Conservation (phyloP, 805 yeast genomes). For the Metschnikowia gelsemii region DNA sequence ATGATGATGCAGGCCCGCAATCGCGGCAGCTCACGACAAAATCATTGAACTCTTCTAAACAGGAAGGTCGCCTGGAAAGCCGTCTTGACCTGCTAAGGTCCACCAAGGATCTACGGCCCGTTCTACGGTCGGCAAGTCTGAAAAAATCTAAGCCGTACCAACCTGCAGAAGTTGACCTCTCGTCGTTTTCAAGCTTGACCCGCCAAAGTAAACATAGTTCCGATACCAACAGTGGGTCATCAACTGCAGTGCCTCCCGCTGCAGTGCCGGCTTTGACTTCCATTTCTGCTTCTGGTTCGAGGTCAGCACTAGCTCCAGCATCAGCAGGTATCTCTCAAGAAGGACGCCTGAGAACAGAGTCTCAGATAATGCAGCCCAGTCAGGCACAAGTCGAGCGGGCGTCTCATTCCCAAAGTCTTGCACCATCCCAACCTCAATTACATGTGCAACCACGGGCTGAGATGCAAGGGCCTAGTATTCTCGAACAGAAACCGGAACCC, state of each 20-base stretch:
- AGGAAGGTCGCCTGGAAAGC: background rate
- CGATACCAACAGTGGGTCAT: background rate
- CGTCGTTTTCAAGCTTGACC: constrained; percentile 44
- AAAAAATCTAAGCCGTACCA: constrained; percentile 36
- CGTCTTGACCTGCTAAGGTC: no score
- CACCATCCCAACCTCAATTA: background rate
- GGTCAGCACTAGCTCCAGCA: background rate
- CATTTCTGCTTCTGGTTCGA: no score
- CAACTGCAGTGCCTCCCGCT: background rate
- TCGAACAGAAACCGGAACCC: no score
- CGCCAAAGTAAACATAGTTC: constrained; percentile 32
- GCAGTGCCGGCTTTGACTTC: no score
- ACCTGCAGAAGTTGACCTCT: constrained; percentile 47
- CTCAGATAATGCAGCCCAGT: constrained; percentile 8
- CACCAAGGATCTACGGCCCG: constrained; percentile 5
- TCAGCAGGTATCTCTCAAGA: background rate
- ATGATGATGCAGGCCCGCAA: constrained; percentile 18
- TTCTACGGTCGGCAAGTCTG: constrained; percentile 4
- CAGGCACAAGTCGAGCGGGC: constrained; percentile 9
- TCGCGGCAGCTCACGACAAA: constrained; percentile 17
- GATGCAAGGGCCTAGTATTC: no score
- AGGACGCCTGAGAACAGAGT: background rate
- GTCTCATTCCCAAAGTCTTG: constrained; percentile 2
- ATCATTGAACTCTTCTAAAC: constrained; percentile 11
- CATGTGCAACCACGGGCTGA: constrained; percentile 1